Evolutionary conservation across 768 basidiomycete species (phyloP).

Genomic region (Tricholoma matsutake): DNA sequence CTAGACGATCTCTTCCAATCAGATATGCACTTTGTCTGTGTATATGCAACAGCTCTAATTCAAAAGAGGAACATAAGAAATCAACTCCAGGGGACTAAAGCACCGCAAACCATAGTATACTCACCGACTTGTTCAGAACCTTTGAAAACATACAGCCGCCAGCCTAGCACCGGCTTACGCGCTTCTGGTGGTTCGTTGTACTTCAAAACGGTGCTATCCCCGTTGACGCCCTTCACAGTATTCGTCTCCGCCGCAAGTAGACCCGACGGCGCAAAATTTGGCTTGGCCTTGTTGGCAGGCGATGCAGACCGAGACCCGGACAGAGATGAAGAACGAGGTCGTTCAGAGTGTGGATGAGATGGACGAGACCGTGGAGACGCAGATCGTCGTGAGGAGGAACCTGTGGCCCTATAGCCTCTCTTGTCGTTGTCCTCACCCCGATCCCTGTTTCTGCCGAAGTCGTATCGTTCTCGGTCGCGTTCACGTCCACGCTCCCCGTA

Average conservation of each 20-base stretch:
- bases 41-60: constrained; percentile 83
- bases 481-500: constrained; percentile 26
- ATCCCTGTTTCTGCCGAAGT: constrained; percentile 25
- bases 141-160: constrained; percentile 98
- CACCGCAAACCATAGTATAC: constrained; percentile 23
- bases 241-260: constrained; percentile 96
- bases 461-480: constrained; percentile 44
- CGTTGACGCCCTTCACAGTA: constrained; percentile 72
- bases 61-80: neutral
- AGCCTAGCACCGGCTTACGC: constrained; percentile 82
- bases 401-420: constrained; percentile 20
- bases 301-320: constrained; percentile 47
- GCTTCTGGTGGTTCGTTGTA: constrained; percentile 99
- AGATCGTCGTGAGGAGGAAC: constrained; percentile 46
- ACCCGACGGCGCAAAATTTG: constrained; percentile 87
- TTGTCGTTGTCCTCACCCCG: constrained; percentile 29
- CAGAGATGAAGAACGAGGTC: constrained; percentile 36
- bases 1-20: constrained; percentile 83
- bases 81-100: neutral
- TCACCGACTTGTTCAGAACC: constrained; percentile 88
- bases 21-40: constrained; percentile 94
- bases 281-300: constrained; percentile 66
- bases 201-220: constrained; percentile 83
- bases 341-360: constrained; percentile 34
- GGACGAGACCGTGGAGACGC: constrained; percentile 55